A percentile compares a stretch with the other conserved stretches of the same genome.
Evolutionary conservation across 2,329 filamentous ascomycete species (phyloP).

Genomic region (Phialophora tarda): DNA sequence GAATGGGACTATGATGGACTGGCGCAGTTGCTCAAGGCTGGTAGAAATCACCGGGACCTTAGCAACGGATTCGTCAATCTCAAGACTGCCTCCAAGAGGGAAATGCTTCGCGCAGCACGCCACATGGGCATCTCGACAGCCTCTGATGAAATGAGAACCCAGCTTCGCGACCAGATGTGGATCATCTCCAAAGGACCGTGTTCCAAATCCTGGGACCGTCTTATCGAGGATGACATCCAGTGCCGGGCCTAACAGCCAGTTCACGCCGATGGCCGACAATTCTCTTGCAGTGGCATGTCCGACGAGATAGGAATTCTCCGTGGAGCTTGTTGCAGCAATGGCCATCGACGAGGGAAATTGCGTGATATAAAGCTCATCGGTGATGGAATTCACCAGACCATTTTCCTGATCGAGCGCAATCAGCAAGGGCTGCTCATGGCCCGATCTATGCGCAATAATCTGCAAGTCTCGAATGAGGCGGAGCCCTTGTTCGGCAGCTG

Average conservation of each 20-base stretch:
- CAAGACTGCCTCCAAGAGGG: slow-evolving; percentile 90
- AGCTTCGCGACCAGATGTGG: slow-evolving; percentile 93
- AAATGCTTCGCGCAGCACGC: slow-evolving; percentile 95
- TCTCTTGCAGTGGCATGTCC: slow-evolving; percentile 92
- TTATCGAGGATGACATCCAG: slow-evolving; percentile 92
- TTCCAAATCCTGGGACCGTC: slow-evolving; percentile 84
- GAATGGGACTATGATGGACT: slow-evolving; percentile 88
- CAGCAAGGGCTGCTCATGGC: slow-evolving; percentile 83
- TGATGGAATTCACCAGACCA: slow-evolving; percentile 93
- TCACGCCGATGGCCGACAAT: slow-evolving; percentile 87
- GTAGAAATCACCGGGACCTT: slow-evolving; percentile 96
- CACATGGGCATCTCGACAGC: slow-evolving; percentile 87
- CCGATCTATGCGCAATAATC: slow-evolving; percentile 85
- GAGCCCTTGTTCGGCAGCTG: slow-evolving; percentile 88
- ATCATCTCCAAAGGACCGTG: slow-evolving; percentile 87
- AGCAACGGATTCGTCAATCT: slow-evolving; percentile 85
- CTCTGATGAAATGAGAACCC: slow-evolving; percentile 87
- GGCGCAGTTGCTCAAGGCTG: slow-evolving; percentile 84
- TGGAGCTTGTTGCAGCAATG: slow-evolving; percentile 85
- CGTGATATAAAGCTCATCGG: slow-evolving; percentile 91
- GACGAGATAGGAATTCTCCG: slow-evolving; percentile 82
- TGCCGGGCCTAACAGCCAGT: slow-evolving; percentile 90
- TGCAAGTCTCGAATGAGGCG: slow-evolving; percentile 87
- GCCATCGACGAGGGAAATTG: slow-evolving; percentile 98
- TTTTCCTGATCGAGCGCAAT: slow-evolving; percentile 97